These are phyloP conservation scores for Pythium brassicae DNA, from an alignment of 352 stramenopile genomes.

Conservation along the genomic window DNA sequence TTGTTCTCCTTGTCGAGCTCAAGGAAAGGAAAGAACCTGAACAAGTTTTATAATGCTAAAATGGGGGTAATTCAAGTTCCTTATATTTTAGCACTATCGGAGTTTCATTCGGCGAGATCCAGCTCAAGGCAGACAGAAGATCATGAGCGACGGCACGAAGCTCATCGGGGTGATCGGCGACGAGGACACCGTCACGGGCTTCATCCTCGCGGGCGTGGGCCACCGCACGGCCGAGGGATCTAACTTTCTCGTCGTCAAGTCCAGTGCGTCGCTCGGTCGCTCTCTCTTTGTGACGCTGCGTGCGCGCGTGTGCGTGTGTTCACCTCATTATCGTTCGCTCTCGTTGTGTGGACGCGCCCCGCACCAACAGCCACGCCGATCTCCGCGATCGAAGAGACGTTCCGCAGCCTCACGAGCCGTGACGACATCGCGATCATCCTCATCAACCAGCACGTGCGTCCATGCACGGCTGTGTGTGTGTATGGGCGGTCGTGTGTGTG, in stretches of 20 bases:
- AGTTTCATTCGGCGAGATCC: not conserved
- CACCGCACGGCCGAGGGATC: slow-evolving; percentile 93
- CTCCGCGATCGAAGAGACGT: slow-evolving; percentile 89
- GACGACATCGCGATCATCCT: slow-evolving; percentile 98
- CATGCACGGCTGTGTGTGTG: no score
- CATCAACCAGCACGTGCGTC: slow-evolving; percentile 96
- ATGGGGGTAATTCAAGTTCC: no score
- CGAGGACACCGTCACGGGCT: slow-evolving; percentile 98
- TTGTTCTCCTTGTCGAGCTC: no score
- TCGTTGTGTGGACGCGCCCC: no score
- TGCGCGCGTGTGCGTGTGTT: not conserved
- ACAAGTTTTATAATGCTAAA: no score
- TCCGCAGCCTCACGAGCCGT: slow-evolving; percentile 89
- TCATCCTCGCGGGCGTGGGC: slow-evolving; percentile 95
- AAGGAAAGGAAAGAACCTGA: no score
- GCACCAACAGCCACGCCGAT: slow-evolving; percentile 69
- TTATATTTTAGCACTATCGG: no score
- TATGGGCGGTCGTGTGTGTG: no score
- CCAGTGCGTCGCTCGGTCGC: slow-evolving; percentile 51
- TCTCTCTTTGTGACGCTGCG: not conserved
- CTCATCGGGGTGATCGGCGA: slow-evolving; percentile 86
- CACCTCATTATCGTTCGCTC: no score
- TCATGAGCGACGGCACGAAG: slow-evolving; percentile 81
- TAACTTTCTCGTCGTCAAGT: slow-evolving; percentile 98
- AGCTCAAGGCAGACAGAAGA: not conserved